These are phyloP conservation scores for Penicillium atrosanguineum DNA, from an alignment of 495 filamentous ascomycete species.

Conservation along the genomic window DNA sequence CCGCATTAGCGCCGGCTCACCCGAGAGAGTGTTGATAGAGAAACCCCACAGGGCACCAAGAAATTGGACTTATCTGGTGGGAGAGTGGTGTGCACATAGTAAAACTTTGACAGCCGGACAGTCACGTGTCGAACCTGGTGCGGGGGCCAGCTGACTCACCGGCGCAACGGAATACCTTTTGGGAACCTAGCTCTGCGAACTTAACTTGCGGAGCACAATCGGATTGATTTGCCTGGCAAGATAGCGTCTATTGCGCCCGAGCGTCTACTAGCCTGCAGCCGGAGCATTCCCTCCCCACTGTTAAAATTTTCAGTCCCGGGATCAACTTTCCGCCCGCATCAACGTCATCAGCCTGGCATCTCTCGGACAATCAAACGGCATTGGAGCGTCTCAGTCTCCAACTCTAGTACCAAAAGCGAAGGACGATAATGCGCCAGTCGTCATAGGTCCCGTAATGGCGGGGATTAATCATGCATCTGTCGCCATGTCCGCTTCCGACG, in stretches of 20 bases:
- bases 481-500: slow-evolving; percentile 33
- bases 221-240: slow-evolving; percentile 1
- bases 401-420: slow-evolving; percentile 24
- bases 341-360: slow-evolving; percentile 43
- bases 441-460: slow-evolving; percentile 45
- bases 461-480: slow-evolving; percentile 36
- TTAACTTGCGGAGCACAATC: slow-evolving; percentile 9
- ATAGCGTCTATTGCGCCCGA: slow-evolving; percentile 1
- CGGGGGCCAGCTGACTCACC: neutral
- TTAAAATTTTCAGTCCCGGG: slow-evolving; percentile 1
- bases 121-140: too few relatives aligned
- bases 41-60: too few relatives aligned
- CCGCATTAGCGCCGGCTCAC: neutral
- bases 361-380: slow-evolving; percentile 34
- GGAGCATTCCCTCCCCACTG: neutral
- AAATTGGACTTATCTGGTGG: too few relatives aligned
- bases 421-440: slow-evolving; percentile 40
- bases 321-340: slow-evolving; percentile 5
- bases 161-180: slow-evolving; percentile 1
- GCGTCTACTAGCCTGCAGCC: neutral
- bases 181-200: slow-evolving; percentile 1
- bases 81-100: too few relatives aligned
- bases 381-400: slow-evolving; percentile 35
- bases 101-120: too few relatives aligned
- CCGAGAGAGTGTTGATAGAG: too few relatives aligned